Base-by-base conservation (phyloP, 495 filamentous ascomycete species). In the Astrothelium macrocarpum region DNA sequence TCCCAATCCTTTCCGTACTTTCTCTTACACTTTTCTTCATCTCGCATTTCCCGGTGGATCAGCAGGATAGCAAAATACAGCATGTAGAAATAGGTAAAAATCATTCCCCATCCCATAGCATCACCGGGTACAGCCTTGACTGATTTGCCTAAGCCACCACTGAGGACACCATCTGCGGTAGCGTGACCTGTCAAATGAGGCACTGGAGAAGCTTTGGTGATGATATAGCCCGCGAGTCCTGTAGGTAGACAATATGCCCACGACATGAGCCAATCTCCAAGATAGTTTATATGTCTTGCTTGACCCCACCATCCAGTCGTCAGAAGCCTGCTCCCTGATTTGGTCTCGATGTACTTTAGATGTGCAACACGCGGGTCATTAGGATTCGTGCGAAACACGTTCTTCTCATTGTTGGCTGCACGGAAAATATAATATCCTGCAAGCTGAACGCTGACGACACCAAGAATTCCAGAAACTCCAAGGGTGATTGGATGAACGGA, bases 1-100 rank as follows among this genome's bases (percentile, higher is more conserved):
- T 89, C 85, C 93, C 94, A 98, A 68, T 97, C 91, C 66, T 85
- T 83, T 14, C 95, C 95, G 73, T 98, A 97, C 80, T 97, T 97
- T 70, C 79, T 81, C 67, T 81, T 77, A 77, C 95, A 98, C 81
- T 96, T 96, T 73, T 90, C 87, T 67, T 97, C 94, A 70, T 97
- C 94, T 67, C 93, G 82, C 64, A 85, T 78, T 71, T 96, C 90
- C n/a, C 94, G 87, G 72, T 98, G 94, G 61, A 98, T 77, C 16
- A 97, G 81, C 64, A 98, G 75, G 29, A 96, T 75, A 1, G 87
- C 92, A 77, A 97, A 98, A 77, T 97, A 98, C 16, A 95, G 64
- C 61, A 98, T 77, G 77, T 94, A 97, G 73, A 98, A 97, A 78
- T 97, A 97, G 0, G 93, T 96, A 69, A 97, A 79, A 18, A 93